phyloP scores from a whole-genome alignment of 192 early-diverging fungal genomes.

The Coemansia interrupta region DNA sequence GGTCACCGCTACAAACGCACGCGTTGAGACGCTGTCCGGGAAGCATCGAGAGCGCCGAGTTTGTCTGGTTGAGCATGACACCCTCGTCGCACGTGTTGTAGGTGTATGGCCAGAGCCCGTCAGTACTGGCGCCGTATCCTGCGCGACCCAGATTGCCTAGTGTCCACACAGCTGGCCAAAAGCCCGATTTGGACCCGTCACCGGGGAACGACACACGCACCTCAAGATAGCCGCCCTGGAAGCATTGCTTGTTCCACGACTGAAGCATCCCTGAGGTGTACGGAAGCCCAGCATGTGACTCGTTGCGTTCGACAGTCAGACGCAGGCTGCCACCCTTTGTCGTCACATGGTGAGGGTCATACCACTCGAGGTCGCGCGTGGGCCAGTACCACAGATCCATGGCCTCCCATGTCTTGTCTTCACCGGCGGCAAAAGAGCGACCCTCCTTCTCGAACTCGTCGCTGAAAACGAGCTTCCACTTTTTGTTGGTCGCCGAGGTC shows the following conservation, averaged over 20 bases:
- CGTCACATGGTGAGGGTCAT: conserved; percentile 51
- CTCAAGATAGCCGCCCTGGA: conserved; percentile 62
- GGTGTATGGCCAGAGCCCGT: conserved; percentile 58
- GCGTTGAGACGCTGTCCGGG: conserved; percentile 58
- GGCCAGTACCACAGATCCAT: conserved; percentile 58
- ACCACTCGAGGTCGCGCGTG: conserved; percentile 55
- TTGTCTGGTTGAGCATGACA: conserved; percentile 56
- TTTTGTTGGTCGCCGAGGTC: conserved; percentile 38
- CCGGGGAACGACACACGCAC: conserved; percentile 57
- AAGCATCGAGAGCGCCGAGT: conserved; percentile 53
- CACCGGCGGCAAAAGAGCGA: conserved; percentile 54
- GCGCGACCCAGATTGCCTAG: conserved; percentile 60
- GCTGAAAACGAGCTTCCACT: conserved; percentile 58
- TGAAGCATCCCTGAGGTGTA: conserved; percentile 62
- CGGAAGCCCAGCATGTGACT: conserved; percentile 40
- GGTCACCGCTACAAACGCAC: conserved; percentile 55
- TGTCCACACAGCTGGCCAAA: conserved; percentile 60
- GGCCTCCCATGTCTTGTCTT: conserved; percentile 57
- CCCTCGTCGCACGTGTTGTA: conserved; percentile 55
- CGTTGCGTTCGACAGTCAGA: conserved; percentile 50
- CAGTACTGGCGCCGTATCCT: conserved; percentile 58
- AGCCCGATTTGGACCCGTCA: conserved; percentile 44
- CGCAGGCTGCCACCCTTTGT: conserved; percentile 54
- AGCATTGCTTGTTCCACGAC: conserved; percentile 64
- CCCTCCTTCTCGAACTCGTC: conserved; percentile 59